phyloP scores from a whole-genome alignment of 192 early-diverging fungal genomes.

The Entophlyctis helioformis region DNA sequence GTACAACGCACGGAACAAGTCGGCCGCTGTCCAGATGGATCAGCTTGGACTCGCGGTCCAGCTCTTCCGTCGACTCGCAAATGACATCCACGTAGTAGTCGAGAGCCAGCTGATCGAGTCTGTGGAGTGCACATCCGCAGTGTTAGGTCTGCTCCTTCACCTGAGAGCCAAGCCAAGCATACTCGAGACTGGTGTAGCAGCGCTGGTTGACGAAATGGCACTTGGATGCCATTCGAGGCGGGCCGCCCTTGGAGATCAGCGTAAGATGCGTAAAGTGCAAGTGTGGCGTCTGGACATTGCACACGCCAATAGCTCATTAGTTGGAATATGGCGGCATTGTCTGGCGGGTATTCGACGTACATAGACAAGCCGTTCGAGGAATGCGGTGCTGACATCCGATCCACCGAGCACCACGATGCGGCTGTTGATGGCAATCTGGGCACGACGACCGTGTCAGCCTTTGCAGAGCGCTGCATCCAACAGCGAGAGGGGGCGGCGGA shows the following conservation, averaged over 20 bases:
- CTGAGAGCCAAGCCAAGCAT: not conserved
- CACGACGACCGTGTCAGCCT: no score
- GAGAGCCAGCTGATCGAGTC: constrained; percentile 31
- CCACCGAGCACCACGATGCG: constrained; percentile 41
- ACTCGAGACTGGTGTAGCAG: constrained; percentile 22
- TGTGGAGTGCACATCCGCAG: constrained; percentile 2
- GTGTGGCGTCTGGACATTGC: constrained; percentile 26
- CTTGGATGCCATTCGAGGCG: constrained; percentile 2
- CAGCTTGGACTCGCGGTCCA: constrained; percentile 24
- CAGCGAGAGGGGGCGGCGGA: no score
- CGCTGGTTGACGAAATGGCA: constrained; percentile 14
- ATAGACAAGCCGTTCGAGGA: constrained; percentile 38
- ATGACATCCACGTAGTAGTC: constrained; percentile 26
- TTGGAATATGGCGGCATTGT: not conserved
- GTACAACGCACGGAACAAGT: constrained; percentile 9
- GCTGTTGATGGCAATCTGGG: constrained; percentile 17
- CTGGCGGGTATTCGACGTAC: constrained; percentile 7
- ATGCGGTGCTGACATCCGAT: constrained; percentile 35
- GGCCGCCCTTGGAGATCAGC: constrained; percentile 22
- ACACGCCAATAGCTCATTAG: no score
- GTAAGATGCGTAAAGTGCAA: constrained; percentile 31
- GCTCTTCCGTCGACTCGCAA: constrained; percentile 11
- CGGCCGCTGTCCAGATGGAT: constrained; percentile 17
- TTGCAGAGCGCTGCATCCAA: no score
- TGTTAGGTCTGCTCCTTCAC: no score